These are phyloP conservation scores for Cardamine chenopodiifolia DNA, from an alignment of 345 rosid genomes.

Conservation along the genomic window DNA sequence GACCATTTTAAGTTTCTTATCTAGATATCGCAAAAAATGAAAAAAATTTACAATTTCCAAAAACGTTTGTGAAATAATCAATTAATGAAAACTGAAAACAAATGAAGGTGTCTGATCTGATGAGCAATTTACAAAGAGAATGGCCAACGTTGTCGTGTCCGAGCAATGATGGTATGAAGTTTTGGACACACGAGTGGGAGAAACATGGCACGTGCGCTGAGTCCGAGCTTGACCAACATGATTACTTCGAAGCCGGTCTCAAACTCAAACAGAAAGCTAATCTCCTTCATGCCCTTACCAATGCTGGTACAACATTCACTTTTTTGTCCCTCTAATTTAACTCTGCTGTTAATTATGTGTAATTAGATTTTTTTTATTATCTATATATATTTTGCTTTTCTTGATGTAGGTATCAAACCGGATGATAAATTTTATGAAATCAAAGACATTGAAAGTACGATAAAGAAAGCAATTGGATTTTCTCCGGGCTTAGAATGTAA, in stretches of 20 bases:
- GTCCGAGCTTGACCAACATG: conserved; percentile 77
- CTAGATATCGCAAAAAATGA: background rate
- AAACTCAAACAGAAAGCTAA: conserved; percentile 62
- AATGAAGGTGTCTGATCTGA: conserved; percentile 67
- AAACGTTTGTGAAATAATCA: background rate
- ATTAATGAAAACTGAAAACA: background rate
- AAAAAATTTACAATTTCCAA: too few relatives aligned
- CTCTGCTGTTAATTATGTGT: background rate
- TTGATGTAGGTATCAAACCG: conserved; percentile 61
- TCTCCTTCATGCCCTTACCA: conserved; percentile 63
- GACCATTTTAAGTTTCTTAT: background rate
- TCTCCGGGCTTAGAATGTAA: conserved; percentile 77
- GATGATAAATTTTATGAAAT: conserved; percentile 60
- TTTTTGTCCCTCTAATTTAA: background rate
- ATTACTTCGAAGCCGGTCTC: conserved; percentile 75
- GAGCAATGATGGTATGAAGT: conserved; percentile 60
- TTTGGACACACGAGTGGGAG: conserved; percentile 95
- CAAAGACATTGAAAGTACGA: conserved; percentile 53
- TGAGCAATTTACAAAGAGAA: conserved; percentile 48
- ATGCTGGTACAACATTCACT: conserved; percentile 50
- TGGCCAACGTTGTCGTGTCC: conserved; percentile 93
- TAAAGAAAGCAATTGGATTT: conserved; percentile 53
- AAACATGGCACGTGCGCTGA: conserved; percentile 94
- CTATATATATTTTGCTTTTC: background rate
- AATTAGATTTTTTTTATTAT: background rate